Percentiles rank a stretch among this genome's conserved stretches.
These are phyloP conservation scores for Leucosporidium creatinivorum DNA, from an alignment of 768 basidiomycete genomes.

Conservation along the genomic window DNA sequence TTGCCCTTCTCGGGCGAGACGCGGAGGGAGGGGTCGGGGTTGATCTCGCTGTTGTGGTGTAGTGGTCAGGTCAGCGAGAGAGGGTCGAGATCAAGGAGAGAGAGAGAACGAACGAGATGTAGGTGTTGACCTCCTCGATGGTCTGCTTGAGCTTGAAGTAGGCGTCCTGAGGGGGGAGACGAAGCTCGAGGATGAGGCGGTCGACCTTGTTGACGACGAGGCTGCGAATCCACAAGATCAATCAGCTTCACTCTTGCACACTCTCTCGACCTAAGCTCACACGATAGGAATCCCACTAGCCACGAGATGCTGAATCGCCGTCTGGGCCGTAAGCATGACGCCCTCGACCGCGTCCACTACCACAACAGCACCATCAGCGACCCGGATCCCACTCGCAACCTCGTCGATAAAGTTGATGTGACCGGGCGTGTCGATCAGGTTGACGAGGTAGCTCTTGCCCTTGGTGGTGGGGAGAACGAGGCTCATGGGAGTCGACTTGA, in stretches of 20 bases:
- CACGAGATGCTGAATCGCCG: slow-evolving; percentile 31
- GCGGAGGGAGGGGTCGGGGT: slow-evolving; percentile 78
- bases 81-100: not conserved
- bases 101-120: slow-evolving; percentile 63
- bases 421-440: slow-evolving; percentile 93
- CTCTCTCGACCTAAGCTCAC: slow-evolving; percentile 1
- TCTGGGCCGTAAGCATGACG: slow-evolving; percentile 46
- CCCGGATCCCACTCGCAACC: slow-evolving; percentile 74
- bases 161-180: slow-evolving; percentile 90
- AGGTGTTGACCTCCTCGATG: slow-evolving; percentile 94
- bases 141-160: slow-evolving; percentile 99
- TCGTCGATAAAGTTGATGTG: slow-evolving; percentile 99
- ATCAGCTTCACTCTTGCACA: not conserved
- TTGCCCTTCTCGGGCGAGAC: slow-evolving; percentile 93
- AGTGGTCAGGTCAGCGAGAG: not conserved
- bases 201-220: slow-evolving; percentile 98
- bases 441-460: slow-evolving; percentile 88
- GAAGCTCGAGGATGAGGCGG: slow-evolving; percentile 87
- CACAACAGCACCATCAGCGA: slow-evolving; percentile 82
- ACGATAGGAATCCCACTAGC: slow-evolving; percentile 17
- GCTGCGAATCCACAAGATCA: slow-evolving; percentile 50
- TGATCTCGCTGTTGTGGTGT: slow-evolving; percentile 56
- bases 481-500: slow-evolving; percentile 96
- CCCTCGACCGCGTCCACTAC: slow-evolving; percentile 99
- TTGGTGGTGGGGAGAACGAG: slow-evolving; percentile 72